Percentiles rank a stretch among this genome's conserved stretches.
These are phyloP conservation scores for Onygenales sp. DNA, from an alignment of 2,329 filamentous ascomycete genomes.

Conservation along the genomic window DNA sequence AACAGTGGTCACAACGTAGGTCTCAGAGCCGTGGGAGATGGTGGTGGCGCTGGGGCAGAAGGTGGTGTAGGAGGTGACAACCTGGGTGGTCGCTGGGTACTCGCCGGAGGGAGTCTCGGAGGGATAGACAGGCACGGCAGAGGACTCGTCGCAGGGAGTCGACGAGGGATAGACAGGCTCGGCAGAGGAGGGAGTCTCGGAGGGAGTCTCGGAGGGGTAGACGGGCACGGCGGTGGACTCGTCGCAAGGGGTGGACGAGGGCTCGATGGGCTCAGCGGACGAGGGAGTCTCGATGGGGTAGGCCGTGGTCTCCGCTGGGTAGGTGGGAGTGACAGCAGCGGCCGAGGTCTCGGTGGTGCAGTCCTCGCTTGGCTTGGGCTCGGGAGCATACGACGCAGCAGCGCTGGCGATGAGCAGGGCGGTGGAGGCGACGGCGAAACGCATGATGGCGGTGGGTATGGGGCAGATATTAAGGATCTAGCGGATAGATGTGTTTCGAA, in stretches of 20 bases:
- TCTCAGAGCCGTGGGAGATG: constrained; percentile 54
- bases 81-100: constrained; percentile 13
- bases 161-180: not conserved
- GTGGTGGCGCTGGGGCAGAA: constrained; percentile 61
- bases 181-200: not conserved
- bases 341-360: constrained; percentile 31
- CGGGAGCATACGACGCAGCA: constrained; percentile 15
- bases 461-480: constrained; percentile 4
- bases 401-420: constrained; percentile 32
- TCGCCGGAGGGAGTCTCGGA: not conserved
- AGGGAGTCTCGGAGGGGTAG: not conserved
- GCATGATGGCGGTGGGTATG: constrained; percentile 31
- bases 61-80: constrained; percentile 56
- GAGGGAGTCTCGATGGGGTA: not conserved
- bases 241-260: not conserved
- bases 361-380: constrained; percentile 3
- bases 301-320: constrained; percentile 17
- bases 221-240: not conserved
- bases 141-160: not conserved
- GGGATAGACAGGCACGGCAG: not conserved
- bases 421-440: constrained; percentile 37
- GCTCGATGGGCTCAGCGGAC: not conserved
- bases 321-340: constrained; percentile 38
- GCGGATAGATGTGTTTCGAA: constrained; percentile 19
- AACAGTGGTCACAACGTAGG: constrained; percentile 61